Conservation (phyloP, 2,329 filamentous ascomycete species). For the Paraconiothyrium sp. region DNA sequence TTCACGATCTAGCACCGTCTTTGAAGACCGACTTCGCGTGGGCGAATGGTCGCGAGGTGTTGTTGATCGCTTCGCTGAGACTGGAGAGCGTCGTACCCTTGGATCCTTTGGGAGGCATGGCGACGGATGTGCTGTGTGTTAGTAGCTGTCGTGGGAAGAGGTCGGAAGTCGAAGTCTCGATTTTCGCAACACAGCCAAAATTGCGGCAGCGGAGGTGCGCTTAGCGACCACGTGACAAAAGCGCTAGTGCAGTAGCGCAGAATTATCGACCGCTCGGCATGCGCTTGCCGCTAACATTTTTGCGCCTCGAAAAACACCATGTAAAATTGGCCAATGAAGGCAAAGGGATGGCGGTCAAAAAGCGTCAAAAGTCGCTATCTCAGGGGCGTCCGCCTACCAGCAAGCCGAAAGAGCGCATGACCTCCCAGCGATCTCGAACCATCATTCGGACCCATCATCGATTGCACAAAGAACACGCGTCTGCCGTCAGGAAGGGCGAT, state of each 20-base stretch:
- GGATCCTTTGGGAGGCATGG: conserved; percentile 53
- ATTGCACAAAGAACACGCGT: conserved; percentile 65
- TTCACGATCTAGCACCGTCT: conserved; percentile 12
- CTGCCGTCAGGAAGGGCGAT: conserved; percentile 59
- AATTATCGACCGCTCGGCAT: conserved; percentile 30
- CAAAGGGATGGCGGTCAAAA: conserved; percentile 42
- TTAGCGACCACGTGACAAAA: conserved; percentile 20
- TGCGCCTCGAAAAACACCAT: conserved; percentile 11
- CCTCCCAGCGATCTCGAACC: conserved; percentile 65
- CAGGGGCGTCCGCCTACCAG: conserved; percentile 44
- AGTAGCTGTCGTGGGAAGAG: conserved; percentile 19
- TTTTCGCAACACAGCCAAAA: conserved; percentile 24
- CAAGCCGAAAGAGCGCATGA: conserved; percentile 53
- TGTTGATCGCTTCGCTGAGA: conserved; percentile 10
- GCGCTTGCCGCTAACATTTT: neutral
- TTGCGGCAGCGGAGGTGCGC: conserved; percentile 25
- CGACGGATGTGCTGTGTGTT: conserved; percentile 32
- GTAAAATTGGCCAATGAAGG: conserved; percentile 13
- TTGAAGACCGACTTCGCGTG: neutral
- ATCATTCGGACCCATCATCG: conserved; percentile 69
- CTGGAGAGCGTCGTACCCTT: conserved; percentile 43
- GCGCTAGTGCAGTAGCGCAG: conserved; percentile 28
- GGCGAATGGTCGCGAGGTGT: conserved; percentile 1
- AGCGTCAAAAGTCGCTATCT: conserved; percentile 45
- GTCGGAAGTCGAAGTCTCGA: conserved; percentile 28